Conservation (phyloP, 148 eudicot species). For the Rhododendron mucronatum region DNA sequence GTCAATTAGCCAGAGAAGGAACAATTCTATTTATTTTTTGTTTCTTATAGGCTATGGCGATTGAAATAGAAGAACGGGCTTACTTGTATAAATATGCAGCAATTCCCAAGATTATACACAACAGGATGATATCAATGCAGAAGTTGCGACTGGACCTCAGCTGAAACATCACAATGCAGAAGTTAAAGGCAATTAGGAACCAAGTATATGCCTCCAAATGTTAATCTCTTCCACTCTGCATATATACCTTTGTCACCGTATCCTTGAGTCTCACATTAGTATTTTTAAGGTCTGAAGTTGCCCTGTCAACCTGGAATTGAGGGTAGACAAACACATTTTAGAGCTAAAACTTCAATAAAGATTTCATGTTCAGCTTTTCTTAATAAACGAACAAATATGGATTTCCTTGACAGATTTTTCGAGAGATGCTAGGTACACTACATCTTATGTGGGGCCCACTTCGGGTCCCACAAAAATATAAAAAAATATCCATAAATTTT, state of each 20-base stretch:
- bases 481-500: no score
- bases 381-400: not conserved
- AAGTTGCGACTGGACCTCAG: conserved; percentile 67
- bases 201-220: not conserved
- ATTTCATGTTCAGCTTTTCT: not conserved
- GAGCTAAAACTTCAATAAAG: not conserved
- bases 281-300: conserved; percentile 43
- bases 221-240: not conserved
- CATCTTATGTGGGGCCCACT: no score
- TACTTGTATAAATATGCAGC: conserved; percentile 65
- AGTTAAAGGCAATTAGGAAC: not conserved
- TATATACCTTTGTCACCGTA: conserved; percentile 40
- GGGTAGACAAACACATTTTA: not conserved
- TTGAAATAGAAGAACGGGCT: conserved; percentile 10
- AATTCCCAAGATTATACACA: conserved; percentile 54
- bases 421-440: no score
- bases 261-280: conserved; percentile 64
- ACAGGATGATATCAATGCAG: conserved; percentile 54
- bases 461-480: no score
- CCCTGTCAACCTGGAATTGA: conserved; percentile 39
- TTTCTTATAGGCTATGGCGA: not conserved
- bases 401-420: not conserved
- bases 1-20: not conserved
- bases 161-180: conserved; percentile 28
- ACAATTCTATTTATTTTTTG: not conserved